Percentiles rank a stretch among this genome's conserved stretches.
These are phyloP conservation scores for Verbascum thapsus DNA, from an alignment of 257 asterid genomes.

Conservation along the genomic window DNA sequence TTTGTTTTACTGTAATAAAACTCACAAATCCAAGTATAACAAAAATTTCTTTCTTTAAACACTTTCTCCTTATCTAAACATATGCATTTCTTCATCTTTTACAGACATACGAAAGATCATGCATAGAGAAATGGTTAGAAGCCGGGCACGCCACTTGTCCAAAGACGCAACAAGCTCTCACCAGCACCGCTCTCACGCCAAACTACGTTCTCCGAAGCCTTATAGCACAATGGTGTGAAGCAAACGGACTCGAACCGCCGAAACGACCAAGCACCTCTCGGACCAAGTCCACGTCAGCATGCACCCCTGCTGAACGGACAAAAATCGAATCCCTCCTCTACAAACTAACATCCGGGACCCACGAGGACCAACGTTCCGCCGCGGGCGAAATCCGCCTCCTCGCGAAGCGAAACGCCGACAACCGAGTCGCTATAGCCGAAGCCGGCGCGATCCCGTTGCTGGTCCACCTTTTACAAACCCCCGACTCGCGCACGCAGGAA, in stretches of 20 bases:
- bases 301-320: slow-evolving; percentile 70
- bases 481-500: slow-evolving; percentile 92
- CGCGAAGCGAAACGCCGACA: slow-evolving; percentile 94
- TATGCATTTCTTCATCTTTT: slow-evolving; percentile 21
- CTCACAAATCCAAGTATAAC: too few relatives aligned
- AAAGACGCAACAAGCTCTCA: slow-evolving; percentile 86
- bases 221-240: slow-evolving; percentile 95
- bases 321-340: slow-evolving; percentile 66
- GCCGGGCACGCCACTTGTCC: slow-evolving; percentile 91
- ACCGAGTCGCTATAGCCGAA: slow-evolving; percentile 94
- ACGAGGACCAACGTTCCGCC: slow-evolving; percentile 84
- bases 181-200: slow-evolving; percentile 76
- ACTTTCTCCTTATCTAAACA: too few relatives aligned
- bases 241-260: slow-evolving; percentile 86
- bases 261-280: slow-evolving; percentile 62
- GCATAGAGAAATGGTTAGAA: slow-evolving; percentile 93
- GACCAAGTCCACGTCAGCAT: slow-evolving; percentile 52
- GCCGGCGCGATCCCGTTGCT: slow-evolving; percentile 94
- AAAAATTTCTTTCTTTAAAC: too few relatives aligned
- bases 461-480: slow-evolving; percentile 68
- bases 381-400: slow-evolving; percentile 96
- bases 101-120: slow-evolving; percentile 87
- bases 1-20: too few relatives aligned
- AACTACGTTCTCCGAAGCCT: slow-evolving; percentile 95
- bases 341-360: slow-evolving; percentile 73